Evolutionary conservation across 345 rosid genomes (phyloP).

Genomic region (Luvunga scandens): DNA sequence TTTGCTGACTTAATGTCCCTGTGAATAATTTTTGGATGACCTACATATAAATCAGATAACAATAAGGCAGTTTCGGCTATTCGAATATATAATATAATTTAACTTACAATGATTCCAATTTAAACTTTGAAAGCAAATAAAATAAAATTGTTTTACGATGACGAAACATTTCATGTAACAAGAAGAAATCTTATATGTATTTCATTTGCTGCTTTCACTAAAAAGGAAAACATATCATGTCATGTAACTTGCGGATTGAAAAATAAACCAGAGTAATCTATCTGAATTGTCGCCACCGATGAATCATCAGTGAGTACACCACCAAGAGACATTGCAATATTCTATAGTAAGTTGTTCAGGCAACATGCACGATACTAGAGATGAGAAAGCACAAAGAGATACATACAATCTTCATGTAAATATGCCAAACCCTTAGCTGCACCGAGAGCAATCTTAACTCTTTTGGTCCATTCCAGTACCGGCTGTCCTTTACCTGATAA

Average conservation of each 20-base stretch:
- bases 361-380: not conserved
- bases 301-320: not conserved
- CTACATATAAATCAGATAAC: conserved; percentile 32
- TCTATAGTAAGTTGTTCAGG: not conserved
- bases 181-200: not conserved
- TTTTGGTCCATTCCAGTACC: conserved; percentile 74
- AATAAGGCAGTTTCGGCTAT: not conserved
- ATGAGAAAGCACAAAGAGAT: conserved; percentile 3
- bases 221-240: not conserved
- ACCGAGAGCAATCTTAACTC: conserved; percentile 87
- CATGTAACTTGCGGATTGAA: not conserved
- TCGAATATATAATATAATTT: not conserved
- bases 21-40: conserved; percentile 93
- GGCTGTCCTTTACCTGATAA: conserved; percentile 48
- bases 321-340: not conserved
- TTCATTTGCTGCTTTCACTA: not conserved
- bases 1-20: conserved; percentile 94
- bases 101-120: not conserved
- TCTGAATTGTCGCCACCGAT: not conserved
- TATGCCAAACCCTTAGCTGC: conserved; percentile 98
- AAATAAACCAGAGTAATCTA: not conserved
- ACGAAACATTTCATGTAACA: not conserved
- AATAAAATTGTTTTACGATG: not conserved
- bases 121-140: not conserved
- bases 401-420: conserved; percentile 96